Evolutionary conservation across 768 basidiomycete genomes (phyloP).

Genomic region (Tylopilus balloui): DNA sequence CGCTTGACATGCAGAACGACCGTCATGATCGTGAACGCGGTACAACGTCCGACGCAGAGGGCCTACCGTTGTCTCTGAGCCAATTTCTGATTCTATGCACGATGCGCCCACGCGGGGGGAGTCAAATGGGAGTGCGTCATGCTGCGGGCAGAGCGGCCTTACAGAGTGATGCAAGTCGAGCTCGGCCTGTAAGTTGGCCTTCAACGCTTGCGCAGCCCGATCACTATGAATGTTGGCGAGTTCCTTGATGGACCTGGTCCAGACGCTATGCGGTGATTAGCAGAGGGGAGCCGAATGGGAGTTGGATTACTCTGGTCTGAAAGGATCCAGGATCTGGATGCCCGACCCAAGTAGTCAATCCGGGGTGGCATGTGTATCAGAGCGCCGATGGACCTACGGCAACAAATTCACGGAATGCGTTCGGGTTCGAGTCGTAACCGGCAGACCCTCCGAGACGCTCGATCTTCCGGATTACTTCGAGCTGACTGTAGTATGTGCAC

Average conservation of each 20-base stretch:
- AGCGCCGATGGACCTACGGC: not conserved
- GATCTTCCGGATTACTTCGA: not conserved
- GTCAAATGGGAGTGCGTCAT: no score
- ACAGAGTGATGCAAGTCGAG: not conserved
- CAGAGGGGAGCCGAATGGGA: not conserved
- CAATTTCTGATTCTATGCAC: not conserved
- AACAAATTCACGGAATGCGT: not conserved
- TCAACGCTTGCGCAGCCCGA: not conserved
- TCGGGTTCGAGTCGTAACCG: not conserved
- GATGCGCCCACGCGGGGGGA: no score
- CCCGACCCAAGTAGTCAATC: not conserved
- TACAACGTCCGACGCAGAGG: not conserved
- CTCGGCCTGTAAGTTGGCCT: not conserved
- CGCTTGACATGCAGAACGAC: not conserved
- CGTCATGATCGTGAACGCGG: not conserved
- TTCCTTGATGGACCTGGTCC: not conserved
- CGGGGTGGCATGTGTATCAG: not conserved
- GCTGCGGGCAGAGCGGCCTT: not conserved
- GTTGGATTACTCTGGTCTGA: not conserved
- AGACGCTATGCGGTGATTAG: not conserved
- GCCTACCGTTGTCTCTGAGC: conserved; percentile 3
- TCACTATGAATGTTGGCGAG: not conserved
- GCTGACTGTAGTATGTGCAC: not conserved
- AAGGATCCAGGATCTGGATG: not conserved
- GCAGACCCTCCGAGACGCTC: conserved; percentile 3